Percentiles rank a stretch among this genome's conserved stretches.
These are phyloP conservation scores for Durotheca rogersii DNA, from an alignment of 495 filamentous ascomycete genomes.

Conservation along the genomic window DNA sequence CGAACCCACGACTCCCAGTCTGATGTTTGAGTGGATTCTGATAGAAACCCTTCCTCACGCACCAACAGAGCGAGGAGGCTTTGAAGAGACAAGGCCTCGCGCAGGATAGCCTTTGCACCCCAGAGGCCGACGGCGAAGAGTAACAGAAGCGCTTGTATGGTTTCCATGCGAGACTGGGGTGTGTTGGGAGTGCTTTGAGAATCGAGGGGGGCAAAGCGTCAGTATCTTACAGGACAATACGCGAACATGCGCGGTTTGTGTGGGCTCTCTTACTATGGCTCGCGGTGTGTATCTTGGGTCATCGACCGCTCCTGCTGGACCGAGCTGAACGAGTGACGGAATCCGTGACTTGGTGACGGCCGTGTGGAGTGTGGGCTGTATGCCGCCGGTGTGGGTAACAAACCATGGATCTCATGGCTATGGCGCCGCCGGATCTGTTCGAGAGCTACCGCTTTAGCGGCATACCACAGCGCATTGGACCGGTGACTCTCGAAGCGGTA, in stretches of 20 bases:
- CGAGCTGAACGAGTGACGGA: conserved; percentile 53
- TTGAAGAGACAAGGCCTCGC: conserved; percentile 56
- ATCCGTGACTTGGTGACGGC: conserved; percentile 52
- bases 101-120: conserved; percentile 57
- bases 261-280: conserved; percentile 47
- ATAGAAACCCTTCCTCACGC: conserved; percentile 53
- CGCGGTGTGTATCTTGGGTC: conserved; percentile 54
- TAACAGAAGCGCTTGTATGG: conserved; percentile 56
- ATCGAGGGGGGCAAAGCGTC: conserved; percentile 10
- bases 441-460: conserved; percentile 55
- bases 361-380: conserved; percentile 54
- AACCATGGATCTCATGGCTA: conserved; percentile 51
- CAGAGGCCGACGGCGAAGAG: conserved; percentile 60
- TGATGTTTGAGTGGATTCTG: conserved; percentile 41
- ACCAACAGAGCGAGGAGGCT: conserved; percentile 55
- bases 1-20: conserved; percentile 63
- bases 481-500: conserved; percentile 69
- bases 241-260: background rate
- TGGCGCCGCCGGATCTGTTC: conserved; percentile 56
- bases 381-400: conserved; percentile 50
- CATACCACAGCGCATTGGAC: conserved; percentile 70
- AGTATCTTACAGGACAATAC: conserved; percentile 11
- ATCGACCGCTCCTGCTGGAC: conserved; percentile 52
- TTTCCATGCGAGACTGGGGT: conserved; percentile 55
- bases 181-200: conserved; percentile 47